Evolutionary conservation across 768 basidiomycete species (phyloP).

Genomic region (Austroboletus festivus): DNA sequence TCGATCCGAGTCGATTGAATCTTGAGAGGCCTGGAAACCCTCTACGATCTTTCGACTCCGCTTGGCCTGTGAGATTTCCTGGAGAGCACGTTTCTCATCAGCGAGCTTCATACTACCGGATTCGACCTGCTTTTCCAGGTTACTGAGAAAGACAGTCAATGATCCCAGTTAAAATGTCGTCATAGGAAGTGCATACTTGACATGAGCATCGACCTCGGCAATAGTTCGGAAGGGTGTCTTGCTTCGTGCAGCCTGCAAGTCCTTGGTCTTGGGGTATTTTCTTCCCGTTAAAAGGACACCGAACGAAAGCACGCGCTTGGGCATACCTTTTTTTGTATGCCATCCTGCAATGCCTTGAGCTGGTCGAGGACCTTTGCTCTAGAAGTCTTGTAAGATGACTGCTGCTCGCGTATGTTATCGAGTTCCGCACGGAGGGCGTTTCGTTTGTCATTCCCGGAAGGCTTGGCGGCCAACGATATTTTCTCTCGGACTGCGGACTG

Average conservation of each 20-base stretch:
- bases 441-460: constrained; percentile 67
- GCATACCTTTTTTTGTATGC: constrained; percentile 74
- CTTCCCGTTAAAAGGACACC: constrained; percentile 2
- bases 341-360: constrained; percentile 74
- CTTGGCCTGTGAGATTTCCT: constrained; percentile 75
- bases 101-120: constrained; percentile 88
- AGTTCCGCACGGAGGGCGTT: constrained; percentile 75
- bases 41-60: constrained; percentile 77
- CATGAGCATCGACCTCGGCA: constrained; percentile 82
- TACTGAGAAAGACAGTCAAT: constrained; percentile 40
- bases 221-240: constrained; percentile 80
- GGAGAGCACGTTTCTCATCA: constrained; percentile 93
- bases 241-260: constrained; percentile 73
- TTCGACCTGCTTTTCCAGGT: constrained; percentile 87
- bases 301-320: background rate
- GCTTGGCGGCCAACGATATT: constrained; percentile 60
- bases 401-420: constrained; percentile 72
- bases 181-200: constrained; percentile 55
- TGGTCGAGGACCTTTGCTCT: constrained; percentile 74
- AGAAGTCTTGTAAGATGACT: constrained; percentile 71
- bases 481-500: constrained; percentile 75
- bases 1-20: constrained; percentile 77
- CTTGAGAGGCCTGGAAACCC: constrained; percentile 74
- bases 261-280: constrained; percentile 62
- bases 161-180: background rate